These are phyloP conservation scores for Trifolium repens DNA, from an alignment of 306 rosid species.

Conservation along the genomic window DNA sequence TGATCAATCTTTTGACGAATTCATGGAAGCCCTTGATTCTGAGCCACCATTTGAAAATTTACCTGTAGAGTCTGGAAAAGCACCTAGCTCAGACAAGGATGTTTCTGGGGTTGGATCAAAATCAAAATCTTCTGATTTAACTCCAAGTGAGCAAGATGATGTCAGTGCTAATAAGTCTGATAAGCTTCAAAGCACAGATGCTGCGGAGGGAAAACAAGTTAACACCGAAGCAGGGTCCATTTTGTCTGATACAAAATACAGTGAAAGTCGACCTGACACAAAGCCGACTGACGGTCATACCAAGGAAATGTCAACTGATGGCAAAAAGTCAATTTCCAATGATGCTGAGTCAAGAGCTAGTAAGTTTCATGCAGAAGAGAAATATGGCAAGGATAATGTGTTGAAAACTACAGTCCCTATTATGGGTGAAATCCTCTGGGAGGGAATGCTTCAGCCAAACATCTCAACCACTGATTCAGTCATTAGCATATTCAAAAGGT, in stretches of 20 bases:
- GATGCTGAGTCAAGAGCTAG: slow-evolving; percentile 42
- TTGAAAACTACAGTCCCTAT: slow-evolving; percentile 43
- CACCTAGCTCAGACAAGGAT: slow-evolving; percentile 50
- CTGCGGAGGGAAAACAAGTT: slow-evolving; percentile 38
- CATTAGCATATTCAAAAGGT: slow-evolving; percentile 79
- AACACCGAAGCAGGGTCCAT: slow-evolving; percentile 39
- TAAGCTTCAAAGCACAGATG: slow-evolving; percentile 42
- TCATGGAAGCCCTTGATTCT: slow-evolving; percentile 84
- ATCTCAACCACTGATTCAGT: slow-evolving; percentile 64
- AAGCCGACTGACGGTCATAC: slow-evolving; percentile 41
- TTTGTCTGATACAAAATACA: slow-evolving; percentile 19
- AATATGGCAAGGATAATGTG: slow-evolving; percentile 39
- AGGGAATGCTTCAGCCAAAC: slow-evolving; percentile 77
- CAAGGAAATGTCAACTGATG: slow-evolving; percentile 45
- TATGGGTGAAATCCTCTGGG: slow-evolving; percentile 73
- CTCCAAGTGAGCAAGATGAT: slow-evolving; percentile 44
- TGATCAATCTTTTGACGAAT: slow-evolving; percentile 90
- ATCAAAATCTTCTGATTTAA: slow-evolving; percentile 48
- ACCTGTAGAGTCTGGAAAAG: slow-evolving; percentile 57
- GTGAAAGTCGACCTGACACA: slow-evolving; percentile 38
- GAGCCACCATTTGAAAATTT: slow-evolving; percentile 82
- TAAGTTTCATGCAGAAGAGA: slow-evolving; percentile 42
- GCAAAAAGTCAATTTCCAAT: slow-evolving; percentile 33
- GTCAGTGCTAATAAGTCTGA: slow-evolving; percentile 39
- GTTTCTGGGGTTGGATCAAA: slow-evolving; percentile 52